phyloP scores from a whole-genome alignment of 495 filamentous ascomycete genomes.

The Penicillium pancosmium region DNA sequence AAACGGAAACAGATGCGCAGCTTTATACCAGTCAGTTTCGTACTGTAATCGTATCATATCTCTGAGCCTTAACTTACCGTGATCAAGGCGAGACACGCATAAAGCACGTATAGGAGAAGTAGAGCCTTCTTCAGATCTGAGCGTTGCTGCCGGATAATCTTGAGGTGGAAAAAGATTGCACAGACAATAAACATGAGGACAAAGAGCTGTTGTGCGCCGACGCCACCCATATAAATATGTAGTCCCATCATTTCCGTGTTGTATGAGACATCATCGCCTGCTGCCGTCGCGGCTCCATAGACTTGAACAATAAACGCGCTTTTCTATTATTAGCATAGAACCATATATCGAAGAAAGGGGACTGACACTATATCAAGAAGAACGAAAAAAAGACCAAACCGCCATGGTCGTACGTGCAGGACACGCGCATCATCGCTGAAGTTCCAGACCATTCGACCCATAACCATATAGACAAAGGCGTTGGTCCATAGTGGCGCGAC shows the following conservation, averaged over 20 bases:
- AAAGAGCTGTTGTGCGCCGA: constrained; percentile 53
- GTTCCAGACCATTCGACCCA: constrained; percentile 26
- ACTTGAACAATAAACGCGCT: constrained; percentile 28
- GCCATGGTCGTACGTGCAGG: constrained; percentile 11
- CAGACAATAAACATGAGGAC: constrained; percentile 48
- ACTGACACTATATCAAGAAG: constrained; percentile 20
- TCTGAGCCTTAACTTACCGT: constrained; percentile 29
- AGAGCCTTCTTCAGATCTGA: constrained; percentile 17
- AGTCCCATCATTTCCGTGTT: constrained; percentile 37
- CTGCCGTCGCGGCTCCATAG: constrained; percentile 15
- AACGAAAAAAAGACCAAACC: constrained; percentile 19
- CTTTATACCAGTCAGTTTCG: background rate
- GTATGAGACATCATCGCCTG: constrained; percentile 10
- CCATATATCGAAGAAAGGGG: background rate
- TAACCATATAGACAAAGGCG: constrained; percentile 27
- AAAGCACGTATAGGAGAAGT: constrained; percentile 44
- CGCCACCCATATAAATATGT: constrained; percentile 56
- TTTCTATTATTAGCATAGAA: background rate
- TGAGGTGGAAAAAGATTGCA: constrained; percentile 44
- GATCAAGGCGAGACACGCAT: constrained; percentile 43
- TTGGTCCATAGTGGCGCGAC: constrained; percentile 24
- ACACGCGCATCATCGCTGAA: constrained; percentile 16
- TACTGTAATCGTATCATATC: background rate
- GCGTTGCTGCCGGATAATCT: constrained; percentile 18
- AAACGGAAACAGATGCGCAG: constrained; percentile 62